phyloP scores from a whole-genome alignment of 306 rosid species.

The Cicer chorassanicum region DNA sequence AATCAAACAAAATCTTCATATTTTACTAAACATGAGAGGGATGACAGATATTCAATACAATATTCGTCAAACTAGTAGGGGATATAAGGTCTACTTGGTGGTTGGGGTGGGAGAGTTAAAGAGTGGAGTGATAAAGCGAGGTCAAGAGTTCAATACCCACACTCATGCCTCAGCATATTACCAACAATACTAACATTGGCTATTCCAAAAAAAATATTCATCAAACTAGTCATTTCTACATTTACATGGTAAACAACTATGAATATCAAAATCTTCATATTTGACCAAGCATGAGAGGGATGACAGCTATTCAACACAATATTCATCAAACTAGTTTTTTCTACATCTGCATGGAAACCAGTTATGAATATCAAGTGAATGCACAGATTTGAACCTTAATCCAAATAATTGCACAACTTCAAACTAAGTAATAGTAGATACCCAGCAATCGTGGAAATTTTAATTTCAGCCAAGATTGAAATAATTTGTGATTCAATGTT shows the following conservation, averaged over 20 bases:
- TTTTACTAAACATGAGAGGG: slow-evolving; percentile 5
- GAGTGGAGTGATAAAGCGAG: no score
- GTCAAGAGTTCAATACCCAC: no score
- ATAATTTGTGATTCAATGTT: neutral
- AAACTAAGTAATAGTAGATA: neutral
- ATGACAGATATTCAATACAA: neutral
- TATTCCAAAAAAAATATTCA: neutral
- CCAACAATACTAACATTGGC: no score
- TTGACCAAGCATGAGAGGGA: neutral
- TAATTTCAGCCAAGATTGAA: slow-evolving; percentile 9
- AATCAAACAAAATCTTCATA: slow-evolving; percentile 13
- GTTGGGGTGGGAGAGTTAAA: no score
- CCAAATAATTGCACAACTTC: slow-evolving; percentile 17
- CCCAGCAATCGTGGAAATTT: neutral
- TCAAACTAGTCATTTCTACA: neutral
- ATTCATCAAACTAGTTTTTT: neutral
- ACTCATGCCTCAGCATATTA: no score
- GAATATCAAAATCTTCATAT: neutral
- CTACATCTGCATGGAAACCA: neutral
- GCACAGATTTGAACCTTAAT: slow-evolving; percentile 8
- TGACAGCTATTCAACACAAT: neutral
- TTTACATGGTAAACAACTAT: neutral
- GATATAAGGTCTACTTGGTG: no score
- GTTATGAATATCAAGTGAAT: slow-evolving; percentile 7
- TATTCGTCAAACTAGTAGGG: no score